Evolutionary conservation across 306 rosid species (phyloP).

Genomic region (Malus sieversii): DNA sequence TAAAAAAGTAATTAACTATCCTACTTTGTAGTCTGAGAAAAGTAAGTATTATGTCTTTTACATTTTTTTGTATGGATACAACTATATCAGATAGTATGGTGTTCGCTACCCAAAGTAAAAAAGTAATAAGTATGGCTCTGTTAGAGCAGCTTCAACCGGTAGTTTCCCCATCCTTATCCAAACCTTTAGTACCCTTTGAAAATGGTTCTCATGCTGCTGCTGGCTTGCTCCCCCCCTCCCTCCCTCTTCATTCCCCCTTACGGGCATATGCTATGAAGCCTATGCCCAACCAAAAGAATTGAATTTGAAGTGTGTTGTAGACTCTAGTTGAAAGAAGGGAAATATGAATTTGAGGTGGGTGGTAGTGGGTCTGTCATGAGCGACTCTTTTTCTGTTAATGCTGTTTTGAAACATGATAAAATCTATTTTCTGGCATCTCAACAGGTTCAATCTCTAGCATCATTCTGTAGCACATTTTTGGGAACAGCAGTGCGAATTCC

Average conservation of each 20-base stretch:
- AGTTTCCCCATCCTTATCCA: neutral
- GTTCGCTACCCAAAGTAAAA: neutral
- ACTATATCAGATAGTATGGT: neutral
- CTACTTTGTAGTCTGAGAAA: neutral
- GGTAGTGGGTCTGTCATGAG: neutral
- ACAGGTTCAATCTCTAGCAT: slow-evolving; percentile 87
- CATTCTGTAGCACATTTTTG: slow-evolving; percentile 92
- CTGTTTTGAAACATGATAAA: slow-evolving; percentile 3
- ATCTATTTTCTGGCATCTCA: slow-evolving; percentile 17
- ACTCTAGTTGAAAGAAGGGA: neutral
- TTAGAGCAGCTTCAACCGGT: neutral
- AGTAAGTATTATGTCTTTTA: neutral
- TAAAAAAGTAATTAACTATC: neutral
- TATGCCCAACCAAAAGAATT: neutral
- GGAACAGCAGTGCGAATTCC: slow-evolving; percentile 98
- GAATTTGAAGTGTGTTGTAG: neutral
- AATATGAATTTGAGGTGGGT: neutral
- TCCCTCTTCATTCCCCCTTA: neutral
- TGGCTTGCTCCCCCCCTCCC: neutral
- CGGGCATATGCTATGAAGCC: neutral
- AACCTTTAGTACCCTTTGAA: neutral
- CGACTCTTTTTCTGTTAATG: slow-evolving; percentile 1
- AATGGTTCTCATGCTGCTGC: neutral
- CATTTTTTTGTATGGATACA: neutral
- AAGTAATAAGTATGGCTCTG: neutral